phyloP scores from a whole-genome alignment of 192 early-diverging fungal species.

The Pilobolus umbonatus region DNA sequence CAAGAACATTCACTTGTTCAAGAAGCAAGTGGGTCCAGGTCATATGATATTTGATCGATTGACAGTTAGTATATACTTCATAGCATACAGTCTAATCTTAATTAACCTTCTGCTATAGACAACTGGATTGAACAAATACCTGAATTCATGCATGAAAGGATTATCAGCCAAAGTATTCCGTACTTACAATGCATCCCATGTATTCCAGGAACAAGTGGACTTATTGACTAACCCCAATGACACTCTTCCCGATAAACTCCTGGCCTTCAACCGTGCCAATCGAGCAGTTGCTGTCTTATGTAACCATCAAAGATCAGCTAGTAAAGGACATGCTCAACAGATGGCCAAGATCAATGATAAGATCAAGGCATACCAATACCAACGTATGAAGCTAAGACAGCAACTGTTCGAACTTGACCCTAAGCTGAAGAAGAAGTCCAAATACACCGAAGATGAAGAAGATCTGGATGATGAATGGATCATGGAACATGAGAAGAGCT shows the following conservation, averaged over 20 bases:
- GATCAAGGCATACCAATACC: constrained; percentile 83
- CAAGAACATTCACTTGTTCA: constrained; percentile 91
- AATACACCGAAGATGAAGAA: constrained; percentile 60
- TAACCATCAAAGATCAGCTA: constrained; percentile 92
- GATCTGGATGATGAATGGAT: constrained; percentile 82
- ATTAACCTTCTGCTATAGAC: constrained; percentile 44
- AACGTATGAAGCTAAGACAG: constrained; percentile 66
- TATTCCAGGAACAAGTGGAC: constrained; percentile 85
- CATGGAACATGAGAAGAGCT: constrained; percentile 45
- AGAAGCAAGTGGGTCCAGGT: constrained; percentile 68
- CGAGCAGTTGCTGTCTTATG: constrained; percentile 94
- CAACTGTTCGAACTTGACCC: constrained; percentile 72
- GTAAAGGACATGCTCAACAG: constrained; percentile 70
- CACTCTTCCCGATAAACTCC: constrained; percentile 77
- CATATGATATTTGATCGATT: constrained; percentile 92
- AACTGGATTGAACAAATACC: constrained; percentile 79
- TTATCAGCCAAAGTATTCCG: constrained; percentile 98
- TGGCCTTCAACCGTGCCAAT: constrained; percentile 94
- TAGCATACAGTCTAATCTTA: not conserved
- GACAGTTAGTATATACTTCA: constrained; percentile 47
- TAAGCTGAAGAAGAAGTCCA: constrained; percentile 64
- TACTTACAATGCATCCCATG: constrained; percentile 95
- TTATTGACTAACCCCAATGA: constrained; percentile 61
- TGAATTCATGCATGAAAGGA: constrained; percentile 82
- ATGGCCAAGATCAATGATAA: constrained; percentile 84